Conservation (phyloP, 2,329 filamentous ascomycete species). For the Tolypocladium pustulatum region DNA sequence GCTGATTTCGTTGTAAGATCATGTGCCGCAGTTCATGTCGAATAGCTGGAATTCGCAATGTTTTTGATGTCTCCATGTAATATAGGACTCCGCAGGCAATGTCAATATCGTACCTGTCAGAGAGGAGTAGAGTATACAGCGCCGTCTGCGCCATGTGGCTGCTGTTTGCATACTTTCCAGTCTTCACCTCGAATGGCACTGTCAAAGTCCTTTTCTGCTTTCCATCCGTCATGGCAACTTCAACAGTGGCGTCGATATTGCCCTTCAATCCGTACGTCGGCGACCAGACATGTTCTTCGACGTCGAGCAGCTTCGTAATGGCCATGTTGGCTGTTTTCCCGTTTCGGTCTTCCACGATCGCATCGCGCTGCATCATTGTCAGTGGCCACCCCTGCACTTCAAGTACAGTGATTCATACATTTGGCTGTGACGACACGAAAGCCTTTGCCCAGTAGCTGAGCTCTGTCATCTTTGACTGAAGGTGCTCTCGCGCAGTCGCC, state of each 20-base stretch:
- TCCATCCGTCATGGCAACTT: slow-evolving; percentile 69
- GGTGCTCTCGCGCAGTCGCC: slow-evolving; percentile 63
- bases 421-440: slow-evolving; percentile 65
- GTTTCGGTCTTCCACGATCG: slow-evolving; percentile 69
- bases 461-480: slow-evolving; percentile 74
- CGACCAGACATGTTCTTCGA: slow-evolving; percentile 97
- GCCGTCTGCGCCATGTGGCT: slow-evolving; percentile 89
- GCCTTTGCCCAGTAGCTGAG: slow-evolving; percentile 72
- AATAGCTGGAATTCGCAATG: slow-evolving; percentile 73
- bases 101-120: slow-evolving; percentile 89
- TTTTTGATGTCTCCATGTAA: slow-evolving; percentile 86
- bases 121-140: slow-evolving; percentile 83
- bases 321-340: slow-evolving; percentile 69
- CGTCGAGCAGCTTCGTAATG: slow-evolving; percentile 86
- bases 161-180: slow-evolving; percentile 71
- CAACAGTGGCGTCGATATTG: slow-evolving; percentile 94
- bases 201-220: slow-evolving; percentile 59
- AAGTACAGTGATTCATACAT: slow-evolving; percentile 32
- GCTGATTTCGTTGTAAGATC: slow-evolving; percentile 88
- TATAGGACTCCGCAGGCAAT: slow-evolving; percentile 86
- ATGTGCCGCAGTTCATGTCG: slow-evolving; percentile 87
- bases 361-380: slow-evolving; percentile 44
- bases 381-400: not conserved
- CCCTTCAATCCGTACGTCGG: slow-evolving; percentile 96
- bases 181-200: slow-evolving; percentile 92